Evolutionary conservation across 169 alveolate species (phyloP).

Genomic region (Plasmodium blacklocki): DNA sequence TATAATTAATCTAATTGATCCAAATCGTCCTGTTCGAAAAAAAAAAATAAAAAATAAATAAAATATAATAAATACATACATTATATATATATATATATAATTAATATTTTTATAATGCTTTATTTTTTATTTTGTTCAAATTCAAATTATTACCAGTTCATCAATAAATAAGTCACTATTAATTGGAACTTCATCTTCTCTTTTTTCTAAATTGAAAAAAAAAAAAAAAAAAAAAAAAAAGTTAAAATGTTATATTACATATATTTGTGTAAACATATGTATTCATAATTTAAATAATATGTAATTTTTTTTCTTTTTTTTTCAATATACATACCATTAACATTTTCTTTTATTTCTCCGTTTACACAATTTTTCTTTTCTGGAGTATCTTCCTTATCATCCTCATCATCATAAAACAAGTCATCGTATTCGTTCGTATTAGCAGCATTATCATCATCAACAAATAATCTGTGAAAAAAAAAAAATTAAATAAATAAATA

Average conservation of each 20-base stretch:
- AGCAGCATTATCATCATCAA: constrained; percentile 90
- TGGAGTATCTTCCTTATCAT: constrained; percentile 69
- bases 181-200: constrained; percentile 76
- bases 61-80: neutral
- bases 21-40: constrained; percentile 48
- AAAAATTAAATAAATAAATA: neutral
- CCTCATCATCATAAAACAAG: constrained; percentile 81
- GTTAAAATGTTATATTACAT: neutral
- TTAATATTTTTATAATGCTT: neutral
- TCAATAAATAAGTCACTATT: constrained; percentile 65
- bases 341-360: constrained; percentile 79
- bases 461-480: constrained; percentile 80
- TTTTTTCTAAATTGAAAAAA: constrained; percentile 15
- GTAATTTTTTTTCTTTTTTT: neutral
- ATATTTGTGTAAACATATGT: neutral
- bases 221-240: neutral
- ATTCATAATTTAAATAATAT: neutral
- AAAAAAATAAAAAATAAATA: constrained; percentile 17
- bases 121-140: neutral
- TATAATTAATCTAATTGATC: constrained; percentile 41
- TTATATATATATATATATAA: neutral
- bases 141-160: constrained; percentile 38
- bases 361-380: constrained; percentile 70
- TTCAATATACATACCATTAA: constrained; percentile 62
- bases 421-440: constrained; percentile 88